These are phyloP conservation scores for Aquilaria malaccensis DNA, from an alignment of 345 rosid genomes.

Conservation along the genomic window DNA sequence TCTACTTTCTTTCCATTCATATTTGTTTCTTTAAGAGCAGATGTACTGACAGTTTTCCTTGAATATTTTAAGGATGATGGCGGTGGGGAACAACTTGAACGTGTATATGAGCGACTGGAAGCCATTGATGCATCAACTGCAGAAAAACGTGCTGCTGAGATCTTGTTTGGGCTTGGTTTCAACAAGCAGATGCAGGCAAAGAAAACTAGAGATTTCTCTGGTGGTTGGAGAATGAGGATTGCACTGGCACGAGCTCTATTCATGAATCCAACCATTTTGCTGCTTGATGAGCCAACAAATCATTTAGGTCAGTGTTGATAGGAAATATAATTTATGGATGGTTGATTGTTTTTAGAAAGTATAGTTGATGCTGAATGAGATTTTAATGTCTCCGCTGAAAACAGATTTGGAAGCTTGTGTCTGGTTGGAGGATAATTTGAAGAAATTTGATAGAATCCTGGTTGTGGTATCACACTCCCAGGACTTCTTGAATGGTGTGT, in stretches of 20 bases:
- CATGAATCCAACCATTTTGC: conserved; percentile 86
- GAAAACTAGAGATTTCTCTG: conserved; percentile 92
- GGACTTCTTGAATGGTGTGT: conserved; percentile 95
- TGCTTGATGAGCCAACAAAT: conserved; percentile 97
- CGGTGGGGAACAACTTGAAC: conserved; percentile 90
- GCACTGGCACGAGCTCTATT: conserved; percentile 94
- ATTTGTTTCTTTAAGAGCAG: neutral
- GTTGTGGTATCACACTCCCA: conserved; percentile 97
- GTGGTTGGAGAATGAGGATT: conserved; percentile 99
- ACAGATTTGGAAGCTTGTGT: conserved; percentile 99
- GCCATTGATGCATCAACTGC: conserved; percentile 96
- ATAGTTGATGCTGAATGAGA: neutral
- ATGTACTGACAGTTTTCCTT: neutral
- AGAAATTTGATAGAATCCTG: conserved; percentile 86
- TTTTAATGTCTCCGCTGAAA: neutral
- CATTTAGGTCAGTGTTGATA: conserved; percentile 59
- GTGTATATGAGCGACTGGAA: conserved; percentile 85
- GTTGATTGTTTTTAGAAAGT: too few relatives aligned
- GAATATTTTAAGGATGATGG: conserved; percentile 66
- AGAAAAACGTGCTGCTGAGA: conserved; percentile 98
- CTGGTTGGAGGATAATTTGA: conserved; percentile 93
- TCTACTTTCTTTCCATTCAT: neutral
- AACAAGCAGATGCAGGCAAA: conserved; percentile 84
- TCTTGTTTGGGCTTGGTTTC: conserved; percentile 93
- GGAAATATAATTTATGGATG: too few relatives aligned